phyloP scores from a whole-genome alignment of 2,329 filamentous ascomycete genomes.

The Sclerotinia borealis region DNA sequence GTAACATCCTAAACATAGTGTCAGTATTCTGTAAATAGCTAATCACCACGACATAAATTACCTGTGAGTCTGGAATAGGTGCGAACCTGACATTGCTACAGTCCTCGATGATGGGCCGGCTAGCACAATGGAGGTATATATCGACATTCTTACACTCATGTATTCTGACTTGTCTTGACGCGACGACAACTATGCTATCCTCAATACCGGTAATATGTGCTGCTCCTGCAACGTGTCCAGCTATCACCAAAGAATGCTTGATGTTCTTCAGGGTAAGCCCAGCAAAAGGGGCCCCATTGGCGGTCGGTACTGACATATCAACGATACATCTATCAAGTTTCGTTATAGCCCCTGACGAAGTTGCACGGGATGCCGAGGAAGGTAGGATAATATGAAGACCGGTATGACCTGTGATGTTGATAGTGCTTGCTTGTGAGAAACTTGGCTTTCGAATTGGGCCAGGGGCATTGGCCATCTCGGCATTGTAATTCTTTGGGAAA shows the following conservation, averaged over 20 bases:
- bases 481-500: constrained; percentile 49
- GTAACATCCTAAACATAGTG: constrained; percentile 22
- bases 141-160: constrained; percentile 78
- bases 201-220: constrained; percentile 73
- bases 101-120: constrained; percentile 90
- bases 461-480: constrained; percentile 41
- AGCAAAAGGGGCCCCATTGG: constrained; percentile 59
- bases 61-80: constrained; percentile 62
- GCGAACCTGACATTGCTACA: constrained; percentile 75
- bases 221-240: constrained; percentile 71
- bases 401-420: constrained; percentile 61
- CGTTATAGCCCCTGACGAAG: constrained; percentile 66
- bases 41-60: constrained; percentile 39
- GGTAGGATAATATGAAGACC: constrained; percentile 74
- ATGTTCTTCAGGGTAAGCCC: constrained; percentile 66
- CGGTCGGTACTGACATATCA: constrained; percentile 68
- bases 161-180: constrained; percentile 84
- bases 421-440: constrained; percentile 54
- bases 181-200: constrained; percentile 70
- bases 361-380: constrained; percentile 61
- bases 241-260: constrained; percentile 64
- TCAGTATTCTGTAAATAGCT: constrained; percentile 9
- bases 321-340: constrained; percentile 66
- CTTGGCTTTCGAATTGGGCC: constrained; percentile 51
- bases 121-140: constrained; percentile 75